Base-by-base conservation (phyloP, 768 basidiomycete species). In the Fibroporia radiculosa region DNA sequence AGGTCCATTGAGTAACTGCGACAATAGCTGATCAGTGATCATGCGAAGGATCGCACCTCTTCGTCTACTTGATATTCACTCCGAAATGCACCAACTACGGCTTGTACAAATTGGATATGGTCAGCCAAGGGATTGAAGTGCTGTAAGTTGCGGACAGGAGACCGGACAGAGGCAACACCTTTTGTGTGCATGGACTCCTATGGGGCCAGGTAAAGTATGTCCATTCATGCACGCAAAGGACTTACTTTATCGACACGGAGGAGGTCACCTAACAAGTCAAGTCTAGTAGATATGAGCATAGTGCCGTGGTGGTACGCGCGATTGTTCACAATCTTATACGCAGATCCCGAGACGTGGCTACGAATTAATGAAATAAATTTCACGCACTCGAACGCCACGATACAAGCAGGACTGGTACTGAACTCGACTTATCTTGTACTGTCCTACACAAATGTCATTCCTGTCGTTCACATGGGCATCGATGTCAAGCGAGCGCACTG, bases 251-350 rank as follows among this genome's bases (percentile, higher is more conserved):
- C 66, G 0, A 73, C 70, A 11, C 69, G 77, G 39, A 98, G 68
- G 8, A 91, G 64, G 49, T 84, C 77, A 0, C 88, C 84, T 6
- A 99, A 67, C 5, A 76, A 72, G 26, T 74, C 69, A 23, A 97
- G 72, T 36, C 73, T 66, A 3, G 92, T 91, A 6, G 88, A 83
- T 18, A 98, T 85, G 22, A 99, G 77, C 96, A 99, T 99, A 13
- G 96, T 99, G 0, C 96, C 96, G 55, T 99, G 96, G 55, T 98
- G 95, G 65, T 97, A 98, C 6, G 93, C 92, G 23, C 96, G 73
- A 42, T 80, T 78, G 53, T 80, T 86, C 34, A 85, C 83, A 44
- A 99, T 88, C 66, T 96, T 97, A 68, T 96, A 99, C 10, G 96
- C 96, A 7, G 93, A 97, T 32, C 96, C 96, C 37, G 95, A 98